phyloP scores from a whole-genome alignment of 1,284 basidiomycete genomes.

The Ustilago sp. region DNA sequence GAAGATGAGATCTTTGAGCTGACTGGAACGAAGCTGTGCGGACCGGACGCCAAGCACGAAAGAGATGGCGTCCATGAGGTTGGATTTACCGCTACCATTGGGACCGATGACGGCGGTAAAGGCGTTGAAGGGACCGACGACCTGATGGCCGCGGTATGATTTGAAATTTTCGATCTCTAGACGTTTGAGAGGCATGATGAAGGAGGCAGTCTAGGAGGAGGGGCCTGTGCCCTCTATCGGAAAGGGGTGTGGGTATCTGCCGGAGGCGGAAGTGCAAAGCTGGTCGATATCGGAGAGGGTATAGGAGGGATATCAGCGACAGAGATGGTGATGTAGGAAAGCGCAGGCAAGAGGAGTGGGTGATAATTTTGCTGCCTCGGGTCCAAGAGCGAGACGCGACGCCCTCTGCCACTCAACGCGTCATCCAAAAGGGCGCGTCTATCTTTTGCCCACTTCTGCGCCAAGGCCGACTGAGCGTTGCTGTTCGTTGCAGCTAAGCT shows the following conservation, averaged over 20 bases:
- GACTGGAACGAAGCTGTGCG: conserved; percentile 89
- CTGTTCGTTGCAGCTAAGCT: neutral
- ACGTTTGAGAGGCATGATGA: conserved; percentile 63
- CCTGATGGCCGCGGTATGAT: conserved; percentile 83
- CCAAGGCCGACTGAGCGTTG: neutral
- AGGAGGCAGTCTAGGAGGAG: conserved; percentile 21
- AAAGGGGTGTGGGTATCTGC: neutral
- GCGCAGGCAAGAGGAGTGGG: neutral
- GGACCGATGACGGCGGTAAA: conserved; percentile 96
- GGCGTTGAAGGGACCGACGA: conserved; percentile 88
- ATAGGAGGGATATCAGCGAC: neutral
- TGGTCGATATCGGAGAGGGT: neutral
- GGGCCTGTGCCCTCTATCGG: conserved; percentile 30
- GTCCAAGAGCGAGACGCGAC: conserved; percentile 15
- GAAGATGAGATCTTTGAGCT: conserved; percentile 94
- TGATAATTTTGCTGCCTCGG: conserved; percentile 3
- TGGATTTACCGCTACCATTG: conserved; percentile 98
- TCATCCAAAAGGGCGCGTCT: conserved; percentile 7
- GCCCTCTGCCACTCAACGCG: conserved; percentile 14
- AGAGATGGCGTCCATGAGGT: conserved; percentile 99
- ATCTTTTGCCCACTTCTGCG: neutral
- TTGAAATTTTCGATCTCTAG: conserved; percentile 70
- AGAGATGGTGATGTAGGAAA: neutral
- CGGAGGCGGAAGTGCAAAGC: neutral
- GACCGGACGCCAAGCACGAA: conserved; percentile 97